Percentiles rank a stretch among this genome's conserved stretches.
Evolutionary conservation across 345 rosid species (phyloP).

Genomic region (Aquilaria sinensis): DNA sequence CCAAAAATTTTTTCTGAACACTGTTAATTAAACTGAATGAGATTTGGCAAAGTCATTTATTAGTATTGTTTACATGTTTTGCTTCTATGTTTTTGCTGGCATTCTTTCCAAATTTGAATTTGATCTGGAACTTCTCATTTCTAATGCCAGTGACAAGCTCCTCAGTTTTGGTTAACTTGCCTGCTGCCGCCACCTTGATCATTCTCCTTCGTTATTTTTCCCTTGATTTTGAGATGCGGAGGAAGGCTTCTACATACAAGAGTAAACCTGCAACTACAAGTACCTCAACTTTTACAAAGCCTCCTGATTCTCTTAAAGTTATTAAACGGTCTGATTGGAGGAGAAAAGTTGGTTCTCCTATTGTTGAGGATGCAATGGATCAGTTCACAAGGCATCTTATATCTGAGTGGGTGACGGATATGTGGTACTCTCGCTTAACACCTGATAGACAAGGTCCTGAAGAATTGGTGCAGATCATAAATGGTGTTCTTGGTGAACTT

Average conservation of each 20-base stretch:
- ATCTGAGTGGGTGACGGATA: slow-evolving; percentile 91
- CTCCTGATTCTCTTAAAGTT: slow-evolving; percentile 36
- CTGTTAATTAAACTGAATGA: too few species aligned
- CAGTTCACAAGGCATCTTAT: slow-evolving; percentile 72
- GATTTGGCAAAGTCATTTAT: too few species aligned
- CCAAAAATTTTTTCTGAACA: too few species aligned
- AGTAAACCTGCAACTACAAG: slow-evolving; percentile 38
- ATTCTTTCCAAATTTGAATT: too few species aligned
- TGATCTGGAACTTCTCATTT: slow-evolving; percentile 8
- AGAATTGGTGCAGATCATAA: slow-evolving; percentile 68
- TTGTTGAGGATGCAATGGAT: slow-evolving; percentile 87
- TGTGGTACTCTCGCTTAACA: slow-evolving; percentile 92
- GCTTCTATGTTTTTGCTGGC: too few species aligned
- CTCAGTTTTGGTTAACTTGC: slow-evolving; percentile 90
- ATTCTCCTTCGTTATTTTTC: slow-evolving; percentile 79
- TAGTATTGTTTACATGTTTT: too few species aligned
- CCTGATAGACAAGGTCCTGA: slow-evolving; percentile 89
- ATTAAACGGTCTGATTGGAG: slow-evolving; percentile 66
- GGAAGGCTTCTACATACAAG: slow-evolving; percentile 62
- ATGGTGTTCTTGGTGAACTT: slow-evolving; percentile 74
- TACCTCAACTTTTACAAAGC: slow-evolving; percentile 29
- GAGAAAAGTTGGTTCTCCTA: slow-evolving; percentile 83
- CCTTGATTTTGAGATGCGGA: slow-evolving; percentile 74
- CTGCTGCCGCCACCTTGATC: slow-evolving; percentile 82
- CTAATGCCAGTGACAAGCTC: slow-evolving; percentile 82